These are phyloP conservation scores for Epichloe uncinata DNA, from an alignment of 2,329 filamentous ascomycete genomes.

Conservation along the genomic window DNA sequence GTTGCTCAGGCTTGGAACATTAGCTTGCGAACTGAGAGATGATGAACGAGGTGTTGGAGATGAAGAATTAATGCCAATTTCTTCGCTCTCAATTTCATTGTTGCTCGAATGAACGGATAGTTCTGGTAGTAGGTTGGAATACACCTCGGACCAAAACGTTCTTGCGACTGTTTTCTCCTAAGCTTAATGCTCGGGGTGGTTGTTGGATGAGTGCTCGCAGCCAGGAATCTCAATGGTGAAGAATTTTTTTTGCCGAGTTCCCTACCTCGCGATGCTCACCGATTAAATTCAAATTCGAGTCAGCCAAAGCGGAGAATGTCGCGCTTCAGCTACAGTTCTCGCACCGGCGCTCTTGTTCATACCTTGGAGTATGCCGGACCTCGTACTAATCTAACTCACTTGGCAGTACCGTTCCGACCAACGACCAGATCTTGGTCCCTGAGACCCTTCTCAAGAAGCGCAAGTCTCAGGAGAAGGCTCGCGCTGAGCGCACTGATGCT, in stretches of 20 bases:
- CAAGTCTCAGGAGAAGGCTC: slow-evolving; percentile 99
- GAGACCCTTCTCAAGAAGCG: slow-evolving; percentile 99
- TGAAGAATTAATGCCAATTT: slow-evolving; percentile 41
- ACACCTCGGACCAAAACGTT: slow-evolving; percentile 8
- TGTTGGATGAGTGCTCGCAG: slow-evolving; percentile 54
- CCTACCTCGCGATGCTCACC: slow-evolving; percentile 39
- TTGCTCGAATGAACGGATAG: slow-evolving; percentile 25
- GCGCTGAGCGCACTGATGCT: slow-evolving; percentile 72
- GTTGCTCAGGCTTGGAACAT: slow-evolving; percentile 30
- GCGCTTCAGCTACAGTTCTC: slow-evolving; percentile 87
- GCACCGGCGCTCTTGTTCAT: slow-evolving; percentile 63
- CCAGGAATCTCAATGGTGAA: neutral
- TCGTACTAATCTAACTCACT: slow-evolving; percentile 61
- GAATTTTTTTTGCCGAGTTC: slow-evolving; percentile 1
- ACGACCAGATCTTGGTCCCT: slow-evolving; percentile 92
- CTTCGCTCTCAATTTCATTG: slow-evolving; percentile 72
- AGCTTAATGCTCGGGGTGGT: slow-evolving; percentile 44
- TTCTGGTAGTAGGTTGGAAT: slow-evolving; percentile 14
- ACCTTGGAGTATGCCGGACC: slow-evolving; percentile 48
- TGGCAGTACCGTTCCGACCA: slow-evolving; percentile 73
- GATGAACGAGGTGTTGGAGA: slow-evolving; percentile 61
- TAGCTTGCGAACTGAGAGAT: slow-evolving; percentile 43
- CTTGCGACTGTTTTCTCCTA: slow-evolving; percentile 23
- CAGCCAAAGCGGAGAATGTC: slow-evolving; percentile 81
- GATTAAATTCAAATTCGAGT: slow-evolving; percentile 76